A percentile compares a stretch with the other conserved stretches of the same genome.
phyloP scores from a whole-genome alignment of 495 filamentous ascomycete species.

The Penicillium tannophilum region DNA sequence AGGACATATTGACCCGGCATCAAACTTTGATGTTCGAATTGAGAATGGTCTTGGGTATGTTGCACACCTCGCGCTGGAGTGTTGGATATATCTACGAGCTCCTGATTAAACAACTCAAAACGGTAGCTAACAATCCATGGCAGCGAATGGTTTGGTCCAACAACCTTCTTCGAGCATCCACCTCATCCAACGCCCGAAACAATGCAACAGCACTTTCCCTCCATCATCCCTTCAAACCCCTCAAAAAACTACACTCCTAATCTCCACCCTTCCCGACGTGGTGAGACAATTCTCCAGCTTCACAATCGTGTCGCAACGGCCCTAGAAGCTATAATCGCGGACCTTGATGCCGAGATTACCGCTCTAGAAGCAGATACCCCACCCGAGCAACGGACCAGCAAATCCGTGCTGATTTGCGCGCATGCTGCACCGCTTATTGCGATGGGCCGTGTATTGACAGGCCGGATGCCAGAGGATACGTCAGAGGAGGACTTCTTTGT shows the following conservation, averaged over 20 bases:
- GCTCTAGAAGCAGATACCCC: slow-evolving; percentile 29
- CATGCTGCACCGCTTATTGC: slow-evolving; percentile 90
- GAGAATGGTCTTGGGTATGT: slow-evolving; percentile 74
- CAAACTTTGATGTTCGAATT: slow-evolving; percentile 56
- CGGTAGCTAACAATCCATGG: background rate
- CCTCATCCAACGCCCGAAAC: slow-evolving; percentile 61
- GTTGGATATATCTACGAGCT: background rate
- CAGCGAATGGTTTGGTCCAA: slow-evolving; percentile 86
- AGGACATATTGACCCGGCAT: slow-evolving; percentile 22
- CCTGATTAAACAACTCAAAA: background rate
- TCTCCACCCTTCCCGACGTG: slow-evolving; percentile 65
- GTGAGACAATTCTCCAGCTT: slow-evolving; percentile 76
- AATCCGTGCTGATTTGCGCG: slow-evolving; percentile 77
- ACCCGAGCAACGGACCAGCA: slow-evolving; percentile 36
- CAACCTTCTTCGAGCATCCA: slow-evolving; percentile 75
- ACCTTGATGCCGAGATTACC: slow-evolving; percentile 62
- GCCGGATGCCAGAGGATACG: slow-evolving; percentile 66
- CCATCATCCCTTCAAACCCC: slow-evolving; percentile 42
- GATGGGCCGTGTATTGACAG: slow-evolving; percentile 78
- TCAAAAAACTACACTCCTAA: slow-evolving; percentile 56
- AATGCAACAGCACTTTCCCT: slow-evolving; percentile 67
- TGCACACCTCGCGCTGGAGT: background rate
- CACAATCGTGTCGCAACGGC: slow-evolving; percentile 78
- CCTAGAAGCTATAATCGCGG: slow-evolving; percentile 67
- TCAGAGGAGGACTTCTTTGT: slow-evolving; percentile 77